Evolutionary conservation across 1,139 yeast species (phyloP).

Genomic region (Groenewaldozyma auringiensis): DNA sequence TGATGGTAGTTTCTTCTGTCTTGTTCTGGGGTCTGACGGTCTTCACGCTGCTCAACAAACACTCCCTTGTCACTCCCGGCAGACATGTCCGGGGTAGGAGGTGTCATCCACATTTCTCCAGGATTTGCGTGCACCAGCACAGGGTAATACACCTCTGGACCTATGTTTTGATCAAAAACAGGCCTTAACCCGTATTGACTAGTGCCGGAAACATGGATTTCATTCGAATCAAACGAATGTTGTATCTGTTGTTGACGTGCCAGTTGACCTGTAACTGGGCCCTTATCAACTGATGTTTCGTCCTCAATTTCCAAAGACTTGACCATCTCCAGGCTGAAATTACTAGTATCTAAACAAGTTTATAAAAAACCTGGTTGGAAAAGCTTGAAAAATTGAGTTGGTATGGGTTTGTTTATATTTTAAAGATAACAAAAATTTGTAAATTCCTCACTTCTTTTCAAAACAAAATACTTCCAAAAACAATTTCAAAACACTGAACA

Average conservation of each 20-base stretch:
- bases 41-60: not conserved
- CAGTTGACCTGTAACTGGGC: not conserved
- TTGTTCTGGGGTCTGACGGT: not conserved
- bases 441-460: no score
- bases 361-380: no score
- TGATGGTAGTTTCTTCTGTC: not conserved
- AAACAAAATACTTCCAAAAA: no score
- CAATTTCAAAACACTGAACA: no score
- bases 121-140: not conserved
- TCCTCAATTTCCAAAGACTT: no score
- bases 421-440: no score
- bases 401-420: no score
- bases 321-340: no score
- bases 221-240: not conserved
- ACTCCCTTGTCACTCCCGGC: slow-evolving; percentile 1
- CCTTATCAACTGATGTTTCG: not conserved
- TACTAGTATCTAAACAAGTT: no score
- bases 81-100: not conserved
- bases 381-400: no score
- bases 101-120: not conserved
- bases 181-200: not conserved
- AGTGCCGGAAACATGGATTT: not conserved
- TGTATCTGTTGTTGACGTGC: not conserved
- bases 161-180: not conserved
- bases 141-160: not conserved